Percentiles rank a stretch among this genome's conserved stretches.
Conservation (phyloP, 2,329 filamentous ascomycete species). For the Penicillium sp. region DNA sequence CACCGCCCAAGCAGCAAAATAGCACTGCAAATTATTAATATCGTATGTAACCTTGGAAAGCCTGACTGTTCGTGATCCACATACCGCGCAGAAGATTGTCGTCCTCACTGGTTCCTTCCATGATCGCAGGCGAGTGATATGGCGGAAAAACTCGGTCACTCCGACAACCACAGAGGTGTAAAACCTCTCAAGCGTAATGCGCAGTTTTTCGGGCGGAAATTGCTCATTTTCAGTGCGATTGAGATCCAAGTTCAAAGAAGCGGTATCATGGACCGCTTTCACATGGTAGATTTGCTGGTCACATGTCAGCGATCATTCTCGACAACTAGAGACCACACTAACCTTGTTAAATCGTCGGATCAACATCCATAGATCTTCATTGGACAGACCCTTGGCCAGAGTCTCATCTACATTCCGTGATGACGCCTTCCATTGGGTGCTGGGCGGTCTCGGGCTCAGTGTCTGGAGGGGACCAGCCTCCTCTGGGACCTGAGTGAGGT, state of each 20-base stretch:
- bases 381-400: conserved; percentile 59
- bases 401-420: conserved; percentile 26
- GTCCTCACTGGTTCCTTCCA: conserved; percentile 68
- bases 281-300: conserved; percentile 60
- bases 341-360: conserved; percentile 67
- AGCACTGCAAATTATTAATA: conserved; percentile 31
- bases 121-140: conserved; percentile 65
- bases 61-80: conserved; percentile 3
- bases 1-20: conserved; percentile 60
- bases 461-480: conserved; percentile 7
- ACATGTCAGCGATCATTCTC: conserved; percentile 21
- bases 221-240: conserved; percentile 74
- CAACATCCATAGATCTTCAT: conserved; percentile 66
- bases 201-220: conserved; percentile 73
- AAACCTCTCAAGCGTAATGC: conserved; percentile 66
- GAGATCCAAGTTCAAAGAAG: conserved; percentile 63
- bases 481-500: conserved; percentile 4
- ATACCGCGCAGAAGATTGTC: conserved; percentile 52
- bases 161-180: conserved; percentile 72
- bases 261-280: conserved; percentile 53
- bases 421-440: conserved; percentile 17
- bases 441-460: conserved; percentile 6
- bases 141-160: conserved; percentile 58
- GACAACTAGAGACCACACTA: conserved; percentile 3
- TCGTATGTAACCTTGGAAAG: not conserved